Evolutionary conservation across 345 rosid species (phyloP).

Genomic region (Microthlaspi erraticum): DNA sequence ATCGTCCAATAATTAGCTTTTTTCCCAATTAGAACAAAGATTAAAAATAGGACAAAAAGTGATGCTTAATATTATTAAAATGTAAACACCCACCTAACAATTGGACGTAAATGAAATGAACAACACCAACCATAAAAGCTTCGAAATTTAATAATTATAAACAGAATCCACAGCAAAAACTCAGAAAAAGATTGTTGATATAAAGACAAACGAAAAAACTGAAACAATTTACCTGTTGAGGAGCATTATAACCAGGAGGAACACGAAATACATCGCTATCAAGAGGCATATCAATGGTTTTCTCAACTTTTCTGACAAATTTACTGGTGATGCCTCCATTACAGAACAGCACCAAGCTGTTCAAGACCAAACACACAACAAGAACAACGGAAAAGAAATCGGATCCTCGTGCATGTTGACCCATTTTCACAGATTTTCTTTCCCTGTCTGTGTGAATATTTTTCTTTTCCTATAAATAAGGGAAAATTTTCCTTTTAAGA

Average conservation of each 20-base stretch:
- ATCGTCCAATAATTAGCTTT: conserved; percentile 10
- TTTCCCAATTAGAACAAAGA: neutral
- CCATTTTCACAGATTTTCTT: conserved; percentile 36
- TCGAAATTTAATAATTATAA: conserved; percentile 13
- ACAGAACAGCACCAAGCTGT: conserved; percentile 47
- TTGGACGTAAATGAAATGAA: neutral
- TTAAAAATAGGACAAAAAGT: conserved; percentile 19
- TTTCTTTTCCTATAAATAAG: neutral
- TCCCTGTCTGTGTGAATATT: neutral
- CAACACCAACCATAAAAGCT: conserved; percentile 9
- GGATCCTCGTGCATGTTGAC: neutral
- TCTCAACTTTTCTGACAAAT: conserved; percentile 60
- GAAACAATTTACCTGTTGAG: conserved; percentile 67
- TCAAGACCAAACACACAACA: conserved; percentile 50
- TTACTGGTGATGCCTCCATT: conserved; percentile 76
- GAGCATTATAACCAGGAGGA: conserved; percentile 86
- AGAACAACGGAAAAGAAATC: conserved; percentile 27
- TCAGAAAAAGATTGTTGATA: neutral
- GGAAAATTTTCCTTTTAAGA: neutral
- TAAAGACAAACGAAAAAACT: neutral
- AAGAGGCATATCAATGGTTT: conserved; percentile 72
- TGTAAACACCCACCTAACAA: conserved; percentile 26
- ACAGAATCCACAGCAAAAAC: conserved; percentile 11
- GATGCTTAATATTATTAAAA: conserved; percentile 2
- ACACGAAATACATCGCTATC: conserved; percentile 70